A percentile compares a stretch with the other conserved stretches of the same genome.
These are phyloP conservation scores for Sporothrix phasma DNA, from an alignment of 2,329 filamentous ascomycete species.

Conservation along the genomic window DNA sequence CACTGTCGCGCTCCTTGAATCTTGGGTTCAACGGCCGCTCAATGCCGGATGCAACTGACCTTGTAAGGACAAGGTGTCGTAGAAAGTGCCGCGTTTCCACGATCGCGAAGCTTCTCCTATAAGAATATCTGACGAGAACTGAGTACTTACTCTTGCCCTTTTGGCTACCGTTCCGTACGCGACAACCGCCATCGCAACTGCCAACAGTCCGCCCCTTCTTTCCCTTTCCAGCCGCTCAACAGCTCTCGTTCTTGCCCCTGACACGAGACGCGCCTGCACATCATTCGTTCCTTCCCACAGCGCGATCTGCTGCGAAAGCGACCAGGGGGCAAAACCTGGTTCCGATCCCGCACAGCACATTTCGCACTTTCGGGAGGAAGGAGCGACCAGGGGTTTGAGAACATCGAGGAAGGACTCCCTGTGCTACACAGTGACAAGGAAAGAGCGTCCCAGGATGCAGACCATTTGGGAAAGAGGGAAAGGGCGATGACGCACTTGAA, in stretches of 20 bases:
- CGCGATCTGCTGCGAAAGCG: background rate
- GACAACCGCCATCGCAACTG: background rate
- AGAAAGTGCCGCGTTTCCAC: no score
- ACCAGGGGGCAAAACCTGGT: background rate
- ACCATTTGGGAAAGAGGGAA: background rate
- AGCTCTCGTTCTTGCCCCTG: background rate
- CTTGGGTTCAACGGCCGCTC: background rate
- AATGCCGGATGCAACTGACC: background rate
- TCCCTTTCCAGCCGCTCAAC: background rate
- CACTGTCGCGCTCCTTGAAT: background rate
- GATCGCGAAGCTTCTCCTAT: background rate
- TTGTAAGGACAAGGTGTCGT: no score
- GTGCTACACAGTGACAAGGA: background rate
- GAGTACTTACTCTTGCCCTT: background rate
- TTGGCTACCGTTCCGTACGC: background rate
- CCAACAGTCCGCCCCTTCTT: background rate
- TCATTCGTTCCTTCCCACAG: slow-evolving; percentile 6
- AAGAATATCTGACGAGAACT: no score
- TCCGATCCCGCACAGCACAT: background rate
- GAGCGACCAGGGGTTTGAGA: background rate
- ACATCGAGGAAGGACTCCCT: no score
- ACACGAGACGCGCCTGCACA: slow-evolving; percentile 3
- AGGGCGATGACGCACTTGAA: background rate
- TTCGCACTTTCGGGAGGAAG: background rate
- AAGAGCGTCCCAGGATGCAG: background rate